Percentiles rank a stretch among this genome's conserved stretches.
Conservation (phyloP, 352 stramenopile genomes). For the Elongisporangium senticosum region DNA sequence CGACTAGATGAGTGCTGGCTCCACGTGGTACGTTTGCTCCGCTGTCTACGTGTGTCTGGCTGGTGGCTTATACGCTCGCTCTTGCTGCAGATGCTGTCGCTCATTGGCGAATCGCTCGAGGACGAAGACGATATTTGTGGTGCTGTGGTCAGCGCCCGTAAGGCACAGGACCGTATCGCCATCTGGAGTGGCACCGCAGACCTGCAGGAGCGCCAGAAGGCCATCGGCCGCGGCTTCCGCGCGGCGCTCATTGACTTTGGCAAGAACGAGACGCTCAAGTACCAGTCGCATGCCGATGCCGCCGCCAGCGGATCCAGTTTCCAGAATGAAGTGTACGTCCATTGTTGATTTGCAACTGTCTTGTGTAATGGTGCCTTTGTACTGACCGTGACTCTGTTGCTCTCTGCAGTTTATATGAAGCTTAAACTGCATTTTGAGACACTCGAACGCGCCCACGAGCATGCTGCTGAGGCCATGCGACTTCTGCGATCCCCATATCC, state of each 20-base stretch:
- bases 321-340: conserved; percentile 88
- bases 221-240: conserved; percentile 78
- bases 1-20: conserved; percentile 95
- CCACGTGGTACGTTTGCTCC: conserved; percentile 71
- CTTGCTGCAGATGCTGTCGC: conserved; percentile 80
- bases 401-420: conserved; percentile 76
- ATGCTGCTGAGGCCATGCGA: neutral
- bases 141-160: conserved; percentile 93
- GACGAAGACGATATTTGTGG: conserved; percentile 93
- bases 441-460: neutral
- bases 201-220: conserved; percentile 67
- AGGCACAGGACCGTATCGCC: conserved; percentile 93
- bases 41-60: neutral
- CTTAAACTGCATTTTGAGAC: conserved; percentile 24
- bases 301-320: conserved; percentile 86
- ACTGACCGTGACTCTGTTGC: neutral
- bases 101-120: conserved; percentile 95
- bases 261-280: conserved; percentile 88
- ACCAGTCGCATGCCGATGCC: conserved; percentile 83
- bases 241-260: conserved; percentile 73
- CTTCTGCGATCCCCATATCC: neutral
- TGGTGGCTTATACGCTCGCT: neutral
- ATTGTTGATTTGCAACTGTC: neutral
- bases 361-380: conserved; percentile 7
- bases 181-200: conserved; percentile 90